Base-by-base conservation (phyloP, 2,329 filamentous ascomycete species). In the Ascochyta fabae region DNA sequence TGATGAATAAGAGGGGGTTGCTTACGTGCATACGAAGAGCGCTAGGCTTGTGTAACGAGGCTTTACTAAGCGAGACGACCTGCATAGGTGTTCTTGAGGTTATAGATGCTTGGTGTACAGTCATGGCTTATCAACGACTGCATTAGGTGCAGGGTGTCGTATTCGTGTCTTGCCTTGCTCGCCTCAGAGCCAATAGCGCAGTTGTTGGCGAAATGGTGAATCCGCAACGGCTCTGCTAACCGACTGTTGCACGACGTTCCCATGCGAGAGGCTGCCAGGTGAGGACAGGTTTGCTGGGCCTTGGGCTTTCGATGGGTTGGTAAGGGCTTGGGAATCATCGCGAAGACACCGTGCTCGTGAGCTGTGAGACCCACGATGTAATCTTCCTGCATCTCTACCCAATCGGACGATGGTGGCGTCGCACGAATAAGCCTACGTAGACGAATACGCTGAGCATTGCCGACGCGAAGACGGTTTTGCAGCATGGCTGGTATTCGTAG, bases 121-220 rank as follows among this genome's bases (percentile, higher is more conserved):
- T 29, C 26, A 46, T 26, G 41, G 31, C 44, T 68, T 70, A 70
- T 61, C 59, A 71, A 62, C 56, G 42, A 53, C 62, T 35, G 35
- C 39, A 41, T 40, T 41, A 47, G 33, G 34, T 34, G 16, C 10
- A 27, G 15, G 22, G 1, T 2, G 8, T 22, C 19, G 9, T 12
- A 10, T 22, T n/a, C 23, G 12, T 3, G 9, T 34, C n/a, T 35
- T 22, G n/a, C 8, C 16, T 23, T 29, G 38, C 26, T 42, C 44
- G 29, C 23, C 9, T 38, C n/a, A 12, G 13, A 8, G 2, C 22
- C 6, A 34, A 16, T 22, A 41, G 22, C n/a, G 33, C 3, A 29
- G 31, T 29, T 23, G 9, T 38, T 53, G 15, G 26, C 24, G 19
- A n/a, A 47, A 35, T 3, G 16, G 31, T 23, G 16, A 23, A 9